Conservation (phyloP, 805 yeast genomes). For the Debaryomyces tyrocola region DNA sequence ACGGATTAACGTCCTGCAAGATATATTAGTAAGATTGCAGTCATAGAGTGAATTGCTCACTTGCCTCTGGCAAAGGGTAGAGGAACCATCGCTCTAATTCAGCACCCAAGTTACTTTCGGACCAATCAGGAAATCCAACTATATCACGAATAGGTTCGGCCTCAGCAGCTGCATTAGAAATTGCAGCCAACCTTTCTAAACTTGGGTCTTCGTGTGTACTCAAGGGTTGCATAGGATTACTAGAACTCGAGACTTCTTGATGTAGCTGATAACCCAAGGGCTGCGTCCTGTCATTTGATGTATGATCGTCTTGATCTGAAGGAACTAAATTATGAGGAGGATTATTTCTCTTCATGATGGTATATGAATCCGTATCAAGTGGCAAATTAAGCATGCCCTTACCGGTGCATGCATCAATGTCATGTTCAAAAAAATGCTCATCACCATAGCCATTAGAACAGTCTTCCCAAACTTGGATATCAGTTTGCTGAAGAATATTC, state of each 20-base stretch:
- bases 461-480: constrained; percentile 4
- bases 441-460: constrained; percentile 3
- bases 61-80: constrained; percentile 10
- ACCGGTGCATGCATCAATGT: constrained; percentile 9
- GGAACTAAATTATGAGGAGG: neutral
- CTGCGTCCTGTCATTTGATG: neutral
- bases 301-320: neutral
- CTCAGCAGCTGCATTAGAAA: constrained; percentile 3
- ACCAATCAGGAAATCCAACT: constrained; percentile 5
- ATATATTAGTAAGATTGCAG: no score
- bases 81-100: constrained; percentile 14
- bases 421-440: constrained; percentile 8
- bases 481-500: no score
- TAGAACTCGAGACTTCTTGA: neutral
- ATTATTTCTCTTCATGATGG: neutral
- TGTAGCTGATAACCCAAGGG: neutral
- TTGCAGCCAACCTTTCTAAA: constrained; percentile 6
- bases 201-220: neutral
- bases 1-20: no score
- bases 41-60: constrained; percentile 1
- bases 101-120: constrained; percentile 9
- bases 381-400: constrained; percentile 6
- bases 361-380: constrained; percentile 4
- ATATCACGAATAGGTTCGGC: constrained; percentile 7
- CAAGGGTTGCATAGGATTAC: neutral